phyloP scores from a whole-genome alignment of 768 basidiomycete genomes.

The Leccinum arenicola region DNA sequence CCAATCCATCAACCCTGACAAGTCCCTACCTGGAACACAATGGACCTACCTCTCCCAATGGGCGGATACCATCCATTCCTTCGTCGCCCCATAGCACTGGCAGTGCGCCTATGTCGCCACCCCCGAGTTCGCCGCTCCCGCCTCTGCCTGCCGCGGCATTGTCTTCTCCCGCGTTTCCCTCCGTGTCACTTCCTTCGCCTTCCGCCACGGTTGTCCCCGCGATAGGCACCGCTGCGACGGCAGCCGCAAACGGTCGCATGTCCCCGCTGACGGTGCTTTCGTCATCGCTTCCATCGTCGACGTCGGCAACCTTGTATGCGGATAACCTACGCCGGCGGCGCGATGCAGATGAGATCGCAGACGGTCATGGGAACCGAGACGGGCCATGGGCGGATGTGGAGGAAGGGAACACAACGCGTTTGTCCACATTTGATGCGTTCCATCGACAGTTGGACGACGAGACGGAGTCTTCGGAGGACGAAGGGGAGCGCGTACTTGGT shows the following conservation, averaged over 20 bases:
- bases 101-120: constrained; percentile 20
- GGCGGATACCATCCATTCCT: constrained; percentile 9
- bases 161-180: constrained; percentile 15
- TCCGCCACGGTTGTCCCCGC: not conserved
- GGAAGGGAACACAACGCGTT: constrained; percentile 19
- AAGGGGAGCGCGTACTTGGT: constrained; percentile 4
- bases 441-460: constrained; percentile 17
- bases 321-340: not conserved
- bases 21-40: not conserved
- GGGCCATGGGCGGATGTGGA: constrained; percentile 6
- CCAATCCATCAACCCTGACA: constrained; percentile 2
- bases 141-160: constrained; percentile 15
- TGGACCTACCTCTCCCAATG: constrained; percentile 1
- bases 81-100: not conserved
- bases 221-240: constrained; percentile 8
- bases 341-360: not conserved
- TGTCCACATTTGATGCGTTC: constrained; percentile 28
- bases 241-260: constrained; percentile 14
- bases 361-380: not conserved
- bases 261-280: constrained; percentile 17
- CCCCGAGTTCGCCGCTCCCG: constrained; percentile 23
- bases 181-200: not conserved
- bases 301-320: not conserved
- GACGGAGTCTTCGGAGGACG: constrained; percentile 9
- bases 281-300: constrained; percentile 7